Base-by-base conservation (phyloP, 768 basidiomycete species). In the Panaeolus cyanescens region DNA sequence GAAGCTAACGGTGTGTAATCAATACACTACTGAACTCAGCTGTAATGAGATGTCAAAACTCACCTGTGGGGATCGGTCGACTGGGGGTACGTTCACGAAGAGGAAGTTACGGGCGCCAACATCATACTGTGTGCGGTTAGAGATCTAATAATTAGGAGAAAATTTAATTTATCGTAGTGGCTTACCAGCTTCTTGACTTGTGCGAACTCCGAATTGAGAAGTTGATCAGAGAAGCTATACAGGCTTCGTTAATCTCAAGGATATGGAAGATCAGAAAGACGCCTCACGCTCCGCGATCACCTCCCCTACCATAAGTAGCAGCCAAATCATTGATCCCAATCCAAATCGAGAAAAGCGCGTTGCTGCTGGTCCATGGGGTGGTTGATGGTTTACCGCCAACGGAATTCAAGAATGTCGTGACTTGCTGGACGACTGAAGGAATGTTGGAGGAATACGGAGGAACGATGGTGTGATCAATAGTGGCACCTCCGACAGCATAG, bases 281-380 rank as follows among this genome's bases (percentile, higher is more conserved):
- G 12, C 71, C 84, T 58, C 65, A 86, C 84, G 82, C 81, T 55
- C 65, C 71, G 22, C 83, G 78, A 65, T 83, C 77, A 0, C 85
- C 86, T 30, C 73, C 62, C 56, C 71, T 19, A 55, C 77, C 80
- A 59, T 77, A 86, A 55, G 81, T 85, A 65, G 83, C 83, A 30
- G 83, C 85, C 32, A 90, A 80, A 65, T 90, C 89, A 65, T 90
- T 90, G 64, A 90, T 85, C 1, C 89, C 89, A 59, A 91, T 88
- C 80, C 81, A 90, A n/a, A 89, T 71, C 0, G 83, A 83, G 71
- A 91, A 90, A 53, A 90, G 65, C 56, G 86, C 68, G 66, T 89
- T 84, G 3, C 68, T 64, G 59, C 81, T 80, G 22, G 80, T 79
- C 89, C 89, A 90, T 0, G 82, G 80, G 1, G 83, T 80, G 1